phyloP scores from a whole-genome alignment of 495 filamentous ascomycete species.

The Patellaria atrata region DNA sequence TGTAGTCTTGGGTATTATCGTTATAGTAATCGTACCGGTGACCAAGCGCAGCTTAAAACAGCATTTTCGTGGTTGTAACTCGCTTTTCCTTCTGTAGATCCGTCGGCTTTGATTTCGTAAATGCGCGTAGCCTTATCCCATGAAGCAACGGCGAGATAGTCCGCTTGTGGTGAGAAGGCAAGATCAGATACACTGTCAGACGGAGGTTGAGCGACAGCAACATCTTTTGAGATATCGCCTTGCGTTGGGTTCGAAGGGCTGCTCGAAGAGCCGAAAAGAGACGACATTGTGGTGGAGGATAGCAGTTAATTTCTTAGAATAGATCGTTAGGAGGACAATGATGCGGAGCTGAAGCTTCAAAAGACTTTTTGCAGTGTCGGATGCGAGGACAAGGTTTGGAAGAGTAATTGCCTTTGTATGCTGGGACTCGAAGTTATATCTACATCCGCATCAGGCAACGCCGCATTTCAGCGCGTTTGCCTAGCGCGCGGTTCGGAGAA shows the following conservation, averaged over 20 bases:
- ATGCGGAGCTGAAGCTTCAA: too few relatives aligned
- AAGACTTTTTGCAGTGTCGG: conserved; percentile 5
- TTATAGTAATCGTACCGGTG: conserved; percentile 46
- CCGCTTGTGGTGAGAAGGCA: conserved; percentile 58
- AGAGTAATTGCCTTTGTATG: neutral
- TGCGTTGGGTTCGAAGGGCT: conserved; percentile 48
- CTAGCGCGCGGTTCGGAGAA: too few relatives aligned
- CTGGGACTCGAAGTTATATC: conserved; percentile 9
- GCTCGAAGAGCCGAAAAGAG: conserved; percentile 44
- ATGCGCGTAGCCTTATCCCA: conserved; percentile 94
- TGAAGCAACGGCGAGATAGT: conserved; percentile 71
- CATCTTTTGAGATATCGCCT: conserved; percentile 83
- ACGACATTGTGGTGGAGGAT: conserved; percentile 36
- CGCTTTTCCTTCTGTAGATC: conserved; percentile 61
- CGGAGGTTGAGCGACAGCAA: conserved; percentile 59
- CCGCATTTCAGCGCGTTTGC: too few relatives aligned
- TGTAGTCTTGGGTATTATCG: conserved; percentile 5
- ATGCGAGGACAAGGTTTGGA: neutral
- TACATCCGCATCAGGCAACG: too few relatives aligned
- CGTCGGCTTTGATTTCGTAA: conserved; percentile 65
- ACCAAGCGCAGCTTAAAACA: conserved; percentile 68
- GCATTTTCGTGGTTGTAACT: conserved; percentile 63
- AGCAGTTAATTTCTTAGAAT: too few relatives aligned
- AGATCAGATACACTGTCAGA: conserved; percentile 79
- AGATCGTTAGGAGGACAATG: too few relatives aligned